Evolutionary conservation across 1,284 basidiomycete genomes (phyloP).

Genomic region (Leccinum proximum): DNA sequence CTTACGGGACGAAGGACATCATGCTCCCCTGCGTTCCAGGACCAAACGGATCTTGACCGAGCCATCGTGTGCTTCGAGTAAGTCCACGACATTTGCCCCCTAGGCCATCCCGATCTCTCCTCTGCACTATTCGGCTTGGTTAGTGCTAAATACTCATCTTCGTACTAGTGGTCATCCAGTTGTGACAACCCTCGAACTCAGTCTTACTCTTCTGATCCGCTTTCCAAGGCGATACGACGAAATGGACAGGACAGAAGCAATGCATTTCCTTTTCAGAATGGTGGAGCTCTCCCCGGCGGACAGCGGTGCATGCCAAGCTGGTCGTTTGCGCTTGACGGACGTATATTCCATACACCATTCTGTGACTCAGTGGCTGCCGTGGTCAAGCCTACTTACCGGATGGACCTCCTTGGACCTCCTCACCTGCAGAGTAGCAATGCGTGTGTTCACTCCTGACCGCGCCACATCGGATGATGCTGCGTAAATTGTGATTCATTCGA

Average conservation of each 20-base stretch:
- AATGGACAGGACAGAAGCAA: neutral
- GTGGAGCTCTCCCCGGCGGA: neutral
- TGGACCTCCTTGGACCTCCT: too few relatives aligned
- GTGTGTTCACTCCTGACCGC: too few relatives aligned
- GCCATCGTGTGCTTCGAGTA: neutral
- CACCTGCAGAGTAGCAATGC: too few relatives aligned
- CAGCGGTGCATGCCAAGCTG: neutral
- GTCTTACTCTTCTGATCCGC: neutral
- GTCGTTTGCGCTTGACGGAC: neutral
- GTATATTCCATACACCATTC: too few relatives aligned
- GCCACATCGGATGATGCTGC: too few relatives aligned
- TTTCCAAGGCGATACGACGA: neutral
- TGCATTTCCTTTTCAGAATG: neutral
- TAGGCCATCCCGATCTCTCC: neutral
- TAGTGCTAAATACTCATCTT: neutral
- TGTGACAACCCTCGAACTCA: neutral
- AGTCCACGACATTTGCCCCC: neutral
- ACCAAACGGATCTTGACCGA: neutral
- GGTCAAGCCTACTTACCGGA: too few relatives aligned
- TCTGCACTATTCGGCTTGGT: neutral
- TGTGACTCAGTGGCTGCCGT: too few relatives aligned
- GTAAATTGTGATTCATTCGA: too few relatives aligned
- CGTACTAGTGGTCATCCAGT: neutral
- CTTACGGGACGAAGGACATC: neutral
- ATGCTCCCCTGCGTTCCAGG: neutral